Evolutionary conservation across 495 filamentous ascomycete species (phyloP), one percentile per base, ranked within the genome.

Genomic region (Evernia prunastri): DNA sequence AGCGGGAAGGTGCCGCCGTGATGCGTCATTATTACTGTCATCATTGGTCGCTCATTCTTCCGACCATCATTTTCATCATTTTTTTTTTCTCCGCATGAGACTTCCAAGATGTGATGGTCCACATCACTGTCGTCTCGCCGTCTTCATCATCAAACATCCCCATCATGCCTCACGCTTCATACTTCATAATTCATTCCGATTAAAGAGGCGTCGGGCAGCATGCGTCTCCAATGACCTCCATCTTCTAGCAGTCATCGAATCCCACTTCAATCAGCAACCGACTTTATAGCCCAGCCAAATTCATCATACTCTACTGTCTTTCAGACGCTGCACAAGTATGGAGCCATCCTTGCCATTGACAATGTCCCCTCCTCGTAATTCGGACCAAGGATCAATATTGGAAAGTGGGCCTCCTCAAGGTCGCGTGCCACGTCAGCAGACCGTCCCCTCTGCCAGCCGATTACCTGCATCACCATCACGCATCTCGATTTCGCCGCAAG

Each of bases 351-450:
- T 6, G 25, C 51, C 29, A 31, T 33, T 17, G 0, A 20, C 29
- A 27, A 35, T 33, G 29, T 35, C 51, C n/a, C 29, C 51, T 33
- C 29, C 15, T 10, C 51, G 15, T 11, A 27, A 13, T 11, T 15
- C 29, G 20, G 33, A 25, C 2, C 20, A 49, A 23, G 59, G 37
- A 33, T 25, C 29, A 0, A 17, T 23, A n/a, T 61, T 47, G 12
- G 58, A 65, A 20, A 60, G 60, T 54, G 43, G 11, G 36, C 18
- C 43, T 25, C 23, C 60, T 35, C 43, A 57, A 31, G 42, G 45
- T 67, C 65, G 61, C 47, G 39, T 65, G 43, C 59, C 58, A 36
- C 51, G 11, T 53, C 66, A 47, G 27, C 42, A 58, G 53, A 45
- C 53, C 3, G 33, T 59, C 8, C 25, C 35, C 10, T 68, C 66